Evolutionary conservation across 306 rosid genomes (phyloP), one percentile per base, ranked within the genome.

Genomic region (Betula pendula): DNA sequence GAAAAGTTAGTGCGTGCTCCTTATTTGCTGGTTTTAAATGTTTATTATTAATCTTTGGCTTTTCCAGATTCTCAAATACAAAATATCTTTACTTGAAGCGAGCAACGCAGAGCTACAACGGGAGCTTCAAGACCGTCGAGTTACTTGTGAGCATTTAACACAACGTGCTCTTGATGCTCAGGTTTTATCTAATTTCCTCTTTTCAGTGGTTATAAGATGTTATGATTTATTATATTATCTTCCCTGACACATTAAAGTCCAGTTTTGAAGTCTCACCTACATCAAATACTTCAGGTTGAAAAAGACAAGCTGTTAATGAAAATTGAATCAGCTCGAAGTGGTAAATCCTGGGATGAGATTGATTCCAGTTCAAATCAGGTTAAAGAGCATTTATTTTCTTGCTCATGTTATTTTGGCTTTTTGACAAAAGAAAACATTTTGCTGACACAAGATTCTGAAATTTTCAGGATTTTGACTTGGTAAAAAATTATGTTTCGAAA

Each of bases 301-400:
- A 96, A 89, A 71, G 99, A 88, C 77, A 88, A 88, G 62, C 79
- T 92, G 75, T 69, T 84, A 71, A 76, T 92, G 92, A 85, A 85
- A 87, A 89, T 96, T 53, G 97, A 96, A 84, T 83, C 88, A 17
- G 85, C 78, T 68, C 84, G 98, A 70, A 89, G 89, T 56, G 99
- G 99, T 43, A 92, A 88, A 88, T 82, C 99, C 48, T 96, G 93
- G 97, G 97, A 96, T 72, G 97, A 91, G 87, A 86, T 96, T n/a
- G 96, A 92, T 66, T 92, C 90, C 55, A 80, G 68, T 77, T 81
- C 81, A 58, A 84, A 85, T 52, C 88, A 96, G 99, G 99, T 96
- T 29, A 15, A 80, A 48, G 42, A 76, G 51, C 73, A 47, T 53
- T 25, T 45, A 38, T 31, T 76, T 70, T 31, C 81, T 44, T 7